Evolutionary conservation across 2,329 filamentous ascomycete species (phyloP), one percentile per base, ranked within the genome.

Genomic region (Aspergillus jensenii): DNA sequence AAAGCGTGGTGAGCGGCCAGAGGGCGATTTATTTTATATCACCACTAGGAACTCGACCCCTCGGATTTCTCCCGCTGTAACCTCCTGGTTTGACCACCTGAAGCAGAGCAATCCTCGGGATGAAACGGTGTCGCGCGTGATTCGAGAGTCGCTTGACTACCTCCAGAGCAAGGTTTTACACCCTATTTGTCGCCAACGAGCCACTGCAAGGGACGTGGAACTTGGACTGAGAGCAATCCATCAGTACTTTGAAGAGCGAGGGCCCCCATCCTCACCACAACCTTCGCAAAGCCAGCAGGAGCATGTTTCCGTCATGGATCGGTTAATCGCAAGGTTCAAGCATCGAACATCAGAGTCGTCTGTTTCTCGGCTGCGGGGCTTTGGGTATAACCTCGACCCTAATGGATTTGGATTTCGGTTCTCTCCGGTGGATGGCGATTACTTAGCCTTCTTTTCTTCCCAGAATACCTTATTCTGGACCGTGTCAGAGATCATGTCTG

Each of bases 141-240:
- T 73, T 11, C 52, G 59, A 6, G 59, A 58, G 23, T 70, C 71
- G 17, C 61, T 74, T 6, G 57, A 64, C 2, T 69, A 65, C 52
- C 55, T 75, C 8, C 68, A 72, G 49, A 50, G 65, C 3, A 50
- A 45, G 6, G 67, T 69, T 3, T 58, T 74, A 11, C 60, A 62
- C 17, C 54, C 70, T 3, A 60, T 69, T 41, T 62, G 62, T 12
- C 57, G 49, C 17, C 60, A 63, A 40, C 53, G 70, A 5, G 50
- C 47, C 6, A 52, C 44, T 7, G 69, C 67, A 0, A 62, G 55
- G 15, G 46, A 62, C 1, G 59, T 74, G 11, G 56, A 69, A 39
- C 35, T 56, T 3, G 62, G 50, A 12, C 52, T 74, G 5, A 48
- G 44, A 8, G 21, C 51, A n/a, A 67, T 63, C 17, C 58, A 55